Conservation (phyloP, 2,329 filamentous ascomycete genomes). For the Pseudocercospora vitis region DNA sequence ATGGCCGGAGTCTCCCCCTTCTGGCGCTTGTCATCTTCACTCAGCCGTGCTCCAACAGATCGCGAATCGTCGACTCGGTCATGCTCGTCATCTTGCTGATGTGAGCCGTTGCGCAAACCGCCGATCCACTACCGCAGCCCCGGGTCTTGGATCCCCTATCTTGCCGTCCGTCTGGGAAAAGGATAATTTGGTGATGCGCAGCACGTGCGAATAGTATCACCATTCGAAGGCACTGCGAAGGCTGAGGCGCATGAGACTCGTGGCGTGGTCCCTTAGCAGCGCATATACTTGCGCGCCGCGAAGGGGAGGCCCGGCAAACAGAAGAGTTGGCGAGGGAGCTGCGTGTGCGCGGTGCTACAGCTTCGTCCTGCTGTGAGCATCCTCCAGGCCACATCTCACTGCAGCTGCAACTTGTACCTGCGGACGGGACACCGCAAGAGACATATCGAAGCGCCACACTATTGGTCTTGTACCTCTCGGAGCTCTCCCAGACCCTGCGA, state of each 20-base stretch:
- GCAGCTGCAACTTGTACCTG: conserved; percentile 3
- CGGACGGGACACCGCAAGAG: conserved; percentile 4
- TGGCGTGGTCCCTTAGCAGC: neutral
- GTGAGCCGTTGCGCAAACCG: conserved; percentile 8
- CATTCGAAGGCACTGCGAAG: neutral
- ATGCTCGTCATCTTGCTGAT: neutral
- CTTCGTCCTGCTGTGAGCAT: neutral
- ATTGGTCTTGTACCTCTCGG: neutral
- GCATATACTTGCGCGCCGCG: neutral
- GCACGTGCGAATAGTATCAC: conserved; percentile 1
- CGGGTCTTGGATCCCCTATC: conserved; percentile 1
- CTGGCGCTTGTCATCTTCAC: neutral
- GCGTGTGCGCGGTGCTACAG: neutral
- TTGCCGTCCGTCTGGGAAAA: neutral
- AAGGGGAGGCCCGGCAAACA: neutral
- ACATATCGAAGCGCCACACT: neutral
- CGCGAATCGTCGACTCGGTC: neutral
- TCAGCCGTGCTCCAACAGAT: neutral
- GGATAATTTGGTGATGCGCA: neutral
- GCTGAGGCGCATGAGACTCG: neutral
- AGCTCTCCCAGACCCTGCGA: neutral
- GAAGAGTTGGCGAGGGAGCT: neutral
- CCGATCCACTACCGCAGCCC: conserved; percentile 10
- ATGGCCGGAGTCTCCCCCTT: neutral
- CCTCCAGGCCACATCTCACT: neutral